Evolutionary conservation across 148 eudicot genomes (phyloP).

Genomic region (Arctostaphylos glauca): DNA sequence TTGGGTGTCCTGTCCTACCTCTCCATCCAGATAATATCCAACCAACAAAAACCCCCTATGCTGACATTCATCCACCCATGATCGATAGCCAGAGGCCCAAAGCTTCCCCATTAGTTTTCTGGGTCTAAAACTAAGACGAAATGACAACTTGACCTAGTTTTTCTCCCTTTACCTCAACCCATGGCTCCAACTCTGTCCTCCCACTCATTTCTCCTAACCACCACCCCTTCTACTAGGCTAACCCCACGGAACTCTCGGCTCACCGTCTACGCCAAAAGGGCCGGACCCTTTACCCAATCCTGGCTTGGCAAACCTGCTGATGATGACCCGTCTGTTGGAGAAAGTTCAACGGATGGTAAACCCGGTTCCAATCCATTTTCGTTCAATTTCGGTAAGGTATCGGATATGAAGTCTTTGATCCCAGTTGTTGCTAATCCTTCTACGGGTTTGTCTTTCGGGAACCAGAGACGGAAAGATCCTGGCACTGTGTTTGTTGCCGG

Average conservation of each 20-base stretch:
- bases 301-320: constrained; percentile 28
- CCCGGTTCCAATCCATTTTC: constrained; percentile 40
- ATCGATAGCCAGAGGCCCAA: background rate
- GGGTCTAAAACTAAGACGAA: background rate
- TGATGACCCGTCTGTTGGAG: constrained; percentile 11
- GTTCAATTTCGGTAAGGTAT: constrained; percentile 49
- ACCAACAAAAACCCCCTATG: constrained; percentile 8
- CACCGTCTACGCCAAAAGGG: constrained; percentile 44
- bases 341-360: constrained; percentile 8
- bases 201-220: constrained; percentile 57
- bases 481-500: constrained; percentile 94
- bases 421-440: constrained; percentile 49
- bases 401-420: constrained; percentile 63
- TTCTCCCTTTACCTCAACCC: background rate
- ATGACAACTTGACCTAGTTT: background rate
- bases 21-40: constrained; percentile 34
- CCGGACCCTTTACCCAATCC: constrained; percentile 30
- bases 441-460: constrained; percentile 36
- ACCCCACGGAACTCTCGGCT: constrained; percentile 30
- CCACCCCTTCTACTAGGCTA: constrained; percentile 46
- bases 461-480: constrained; percentile 58
- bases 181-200: constrained; percentile 72
- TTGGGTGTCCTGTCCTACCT: constrained; percentile 28
- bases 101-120: background rate
- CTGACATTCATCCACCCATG: background rate